These are phyloP conservation scores for Domatiomyces globalis DNA, from an alignment of 2,329 filamentous ascomycete species.

Conservation along the genomic window DNA sequence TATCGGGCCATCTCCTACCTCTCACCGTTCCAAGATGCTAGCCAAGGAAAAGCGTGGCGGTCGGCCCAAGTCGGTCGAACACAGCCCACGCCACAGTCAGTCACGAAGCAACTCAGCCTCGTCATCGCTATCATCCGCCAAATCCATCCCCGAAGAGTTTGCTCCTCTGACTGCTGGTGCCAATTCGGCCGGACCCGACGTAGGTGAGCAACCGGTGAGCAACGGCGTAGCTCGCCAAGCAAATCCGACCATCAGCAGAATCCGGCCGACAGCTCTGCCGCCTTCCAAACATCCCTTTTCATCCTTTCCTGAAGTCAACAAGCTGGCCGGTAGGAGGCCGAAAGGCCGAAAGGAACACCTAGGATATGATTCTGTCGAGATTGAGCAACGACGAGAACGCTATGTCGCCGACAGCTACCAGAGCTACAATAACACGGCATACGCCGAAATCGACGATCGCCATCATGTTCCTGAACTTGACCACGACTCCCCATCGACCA, in stretches of 20 bases:
- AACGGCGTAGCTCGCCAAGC: background rate
- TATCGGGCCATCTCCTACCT: background rate
- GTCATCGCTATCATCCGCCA: slow-evolving; percentile 28
- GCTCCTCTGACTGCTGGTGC: slow-evolving; percentile 10
- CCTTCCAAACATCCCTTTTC: background rate
- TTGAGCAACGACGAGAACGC: slow-evolving; percentile 7
- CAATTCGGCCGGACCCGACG: background rate
- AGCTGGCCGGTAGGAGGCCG: background rate
- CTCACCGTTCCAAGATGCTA: background rate
- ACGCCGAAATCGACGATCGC: slow-evolving; percentile 13
- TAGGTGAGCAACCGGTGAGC: slow-evolving; percentile 1
- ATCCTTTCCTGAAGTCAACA: background rate
- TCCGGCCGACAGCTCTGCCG: background rate
- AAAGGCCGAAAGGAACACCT: slow-evolving; percentile 7
- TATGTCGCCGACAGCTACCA: slow-evolving; percentile 11
- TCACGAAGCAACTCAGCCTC: slow-evolving; percentile 20
- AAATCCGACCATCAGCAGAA: background rate
- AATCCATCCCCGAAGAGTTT: slow-evolving; percentile 25
- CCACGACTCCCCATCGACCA: background rate
- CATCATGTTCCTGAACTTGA: slow-evolving; percentile 4
- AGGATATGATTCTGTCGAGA: slow-evolving; percentile 12
- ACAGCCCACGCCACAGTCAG: slow-evolving; percentile 3
- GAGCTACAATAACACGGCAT: slow-evolving; percentile 15
- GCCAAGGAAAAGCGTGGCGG: background rate
- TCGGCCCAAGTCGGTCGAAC: background rate